Evolutionary conservation across 2,329 filamentous ascomycete species (phyloP).

Genomic region (Sporothrix brasiliensis): DNA sequence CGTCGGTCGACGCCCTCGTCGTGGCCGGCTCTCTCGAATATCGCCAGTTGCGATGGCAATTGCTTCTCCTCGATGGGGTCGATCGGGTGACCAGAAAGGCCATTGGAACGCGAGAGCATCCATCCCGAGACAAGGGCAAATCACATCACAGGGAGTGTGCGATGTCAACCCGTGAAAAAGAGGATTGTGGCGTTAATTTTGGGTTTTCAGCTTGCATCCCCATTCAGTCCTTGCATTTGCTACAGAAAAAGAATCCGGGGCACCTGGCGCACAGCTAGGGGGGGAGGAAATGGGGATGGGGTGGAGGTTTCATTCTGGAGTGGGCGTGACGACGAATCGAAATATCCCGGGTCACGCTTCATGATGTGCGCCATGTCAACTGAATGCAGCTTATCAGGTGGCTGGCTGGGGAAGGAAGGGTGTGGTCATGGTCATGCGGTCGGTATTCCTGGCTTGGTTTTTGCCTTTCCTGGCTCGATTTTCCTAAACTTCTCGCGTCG

Average conservation of each 20-base stretch:
- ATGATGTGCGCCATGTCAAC: background rate
- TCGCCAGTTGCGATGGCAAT: background rate
- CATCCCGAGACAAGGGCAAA: background rate
- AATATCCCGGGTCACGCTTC: conserved; percentile 1
- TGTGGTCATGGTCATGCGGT: conserved; percentile 19
- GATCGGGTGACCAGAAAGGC: conserved; percentile 7
- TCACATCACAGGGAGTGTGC: background rate
- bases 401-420: background rate
- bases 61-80: background rate
- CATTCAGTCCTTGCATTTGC: conserved; percentile 8
- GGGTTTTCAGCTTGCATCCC: background rate
- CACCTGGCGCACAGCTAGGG: conserved; percentile 4
- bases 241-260: conserved; percentile 15
- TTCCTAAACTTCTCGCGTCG: background rate
- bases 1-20: background rate
- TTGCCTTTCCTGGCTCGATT: background rate
- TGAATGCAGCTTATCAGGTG: background rate
- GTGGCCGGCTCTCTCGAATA: background rate
- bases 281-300: background rate
- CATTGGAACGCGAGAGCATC: background rate
- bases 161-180: too few relatives aligned
- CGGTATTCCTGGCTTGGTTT: background rate
- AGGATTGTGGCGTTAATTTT: background rate
- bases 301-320: background rate
- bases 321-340: background rate